Evolutionary conservation across 2,329 filamentous ascomycete species (phyloP), one percentile per base, ranked within the genome.

Genomic region (Lasiodiplodia sp.): DNA sequence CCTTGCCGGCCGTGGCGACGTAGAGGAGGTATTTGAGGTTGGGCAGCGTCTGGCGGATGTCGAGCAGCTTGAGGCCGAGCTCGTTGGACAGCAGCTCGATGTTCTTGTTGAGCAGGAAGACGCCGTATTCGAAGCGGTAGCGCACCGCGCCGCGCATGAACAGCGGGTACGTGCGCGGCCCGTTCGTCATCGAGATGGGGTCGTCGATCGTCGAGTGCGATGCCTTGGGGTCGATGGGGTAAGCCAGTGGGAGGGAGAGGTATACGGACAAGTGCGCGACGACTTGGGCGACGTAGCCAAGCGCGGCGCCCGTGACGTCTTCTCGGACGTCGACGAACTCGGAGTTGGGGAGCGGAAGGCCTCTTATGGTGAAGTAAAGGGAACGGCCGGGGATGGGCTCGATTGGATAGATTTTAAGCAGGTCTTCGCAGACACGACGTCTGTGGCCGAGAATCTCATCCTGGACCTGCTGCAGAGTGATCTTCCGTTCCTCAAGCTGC

Each of bases 41-140:
- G 1, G 95, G 94, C 7, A 98, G 82, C 0, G 95, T 97, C 73
- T 98, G 93, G 4, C 96, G 88, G 21, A 97, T 93, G 75, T 99
- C 96, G 71, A 97, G 86, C 1, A 97, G 90, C 57, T 91, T 89
- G 14, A 97, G 83, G 0, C 91, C 91, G 72, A 94, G 89, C 1
- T 83, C 81, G 69, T 85, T 86, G 23, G 81, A 80, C 12, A 91
- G 77, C 58, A 89, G 84, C 73, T 98, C 94, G 68, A 99, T 94
- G 76, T 98, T 85, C 80, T 98, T 97, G 82, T 98, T 98, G 16
- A 99, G 86, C n/a, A 98, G 83, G 75, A 98, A 99, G 77, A 97
- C 96, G 12, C 86, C 96, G 78, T 98, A 99, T 74, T 98, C 95
- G 79, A 98, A 98, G 2, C 95, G 90, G 82, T 95, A 98, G 56